Conservation (phyloP, 306 rosid genomes). For the Crataegus laevigata region DNA sequence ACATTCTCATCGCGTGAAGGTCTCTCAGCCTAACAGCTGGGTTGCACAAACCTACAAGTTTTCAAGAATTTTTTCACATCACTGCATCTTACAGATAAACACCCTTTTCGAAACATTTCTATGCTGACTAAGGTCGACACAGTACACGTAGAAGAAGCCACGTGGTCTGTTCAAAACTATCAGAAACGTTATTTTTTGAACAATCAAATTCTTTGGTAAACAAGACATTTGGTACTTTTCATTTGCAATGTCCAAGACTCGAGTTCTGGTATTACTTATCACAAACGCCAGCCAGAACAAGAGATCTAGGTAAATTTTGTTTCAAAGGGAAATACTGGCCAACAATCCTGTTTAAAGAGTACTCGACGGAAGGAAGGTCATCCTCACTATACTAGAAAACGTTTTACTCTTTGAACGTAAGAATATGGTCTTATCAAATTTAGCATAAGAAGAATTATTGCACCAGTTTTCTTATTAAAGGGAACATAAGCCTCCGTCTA, state of each 20-base stretch:
- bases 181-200: not conserved
- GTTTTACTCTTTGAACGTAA: not conserved
- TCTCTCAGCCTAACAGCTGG: conserved; percentile 25
- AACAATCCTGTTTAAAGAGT: not conserved
- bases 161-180: not conserved
- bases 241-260: not conserved
- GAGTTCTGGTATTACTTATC: not conserved
- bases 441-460: not conserved
- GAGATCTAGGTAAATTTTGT: not conserved
- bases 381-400: not conserved
- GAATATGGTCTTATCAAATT: not conserved
- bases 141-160: not conserved
- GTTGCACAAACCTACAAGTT: conserved; percentile 28
- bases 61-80: not conserved
- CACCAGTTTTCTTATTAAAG: not conserved
- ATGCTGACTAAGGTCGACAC: not conserved
- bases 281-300: not conserved
- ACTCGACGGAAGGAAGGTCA: not conserved
- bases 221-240: not conserved
- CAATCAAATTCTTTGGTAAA: not conserved
- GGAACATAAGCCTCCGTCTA: not conserved
- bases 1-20: conserved; percentile 27
- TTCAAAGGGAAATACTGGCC: not conserved
- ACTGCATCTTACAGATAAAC: not conserved
- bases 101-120: not conserved